Evolutionary conservation across 2,329 filamentous ascomycete species (phyloP), one percentile per base, ranked within the genome.

Genomic region (Ophiostoma quercus): DNA sequence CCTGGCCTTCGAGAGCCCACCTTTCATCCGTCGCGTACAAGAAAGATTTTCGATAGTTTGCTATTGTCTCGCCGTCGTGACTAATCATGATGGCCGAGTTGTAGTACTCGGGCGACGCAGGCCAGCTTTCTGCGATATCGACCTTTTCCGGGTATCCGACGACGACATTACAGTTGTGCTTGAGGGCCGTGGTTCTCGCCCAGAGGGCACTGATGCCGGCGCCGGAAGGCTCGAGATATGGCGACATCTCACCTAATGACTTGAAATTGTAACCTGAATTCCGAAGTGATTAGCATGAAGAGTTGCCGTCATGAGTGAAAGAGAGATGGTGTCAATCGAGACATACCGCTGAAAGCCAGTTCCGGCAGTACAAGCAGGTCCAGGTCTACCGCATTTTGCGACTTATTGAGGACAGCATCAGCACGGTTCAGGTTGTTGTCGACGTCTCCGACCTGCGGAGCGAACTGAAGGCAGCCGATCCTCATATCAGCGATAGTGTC

Each of bases 231-330:
- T 95, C 92, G 3, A 94, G 85, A 74, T 83, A 90, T 0, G 90
- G 89, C 1, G 79, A 79, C 62, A 94, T 92, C 1, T 92, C 84
- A 41, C 85, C 80, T 2, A 92, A 77, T 0, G 88, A 90, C 60
- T 85, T 84, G 80, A 94, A 94, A 77, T 93, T 93, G 80, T 94
- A 95, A 39, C 92, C 90, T 87, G 67, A 8, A 39, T n/a, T n/a
- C n/a, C n/a, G n/a, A n/a, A n/a, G n/a, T n/a, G n/a, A n/a, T n/a
- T n/a, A n/a, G n/a, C n/a, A n/a, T n/a, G n/a, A n/a, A n/a, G n/a
- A n/a, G n/a, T n/a, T n/a, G n/a, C n/a, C n/a, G n/a, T n/a, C n/a
- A n/a, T n/a, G n/a, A n/a, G n/a, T n/a, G n/a, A n/a, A n/a, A n/a
- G n/a, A n/a, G n/a, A n/a, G n/a, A n/a, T n/a, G n/a, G n/a, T n/a